phyloP scores from a whole-genome alignment of 164 flowering plant species.

The Kingdonia uniflora region DNA sequence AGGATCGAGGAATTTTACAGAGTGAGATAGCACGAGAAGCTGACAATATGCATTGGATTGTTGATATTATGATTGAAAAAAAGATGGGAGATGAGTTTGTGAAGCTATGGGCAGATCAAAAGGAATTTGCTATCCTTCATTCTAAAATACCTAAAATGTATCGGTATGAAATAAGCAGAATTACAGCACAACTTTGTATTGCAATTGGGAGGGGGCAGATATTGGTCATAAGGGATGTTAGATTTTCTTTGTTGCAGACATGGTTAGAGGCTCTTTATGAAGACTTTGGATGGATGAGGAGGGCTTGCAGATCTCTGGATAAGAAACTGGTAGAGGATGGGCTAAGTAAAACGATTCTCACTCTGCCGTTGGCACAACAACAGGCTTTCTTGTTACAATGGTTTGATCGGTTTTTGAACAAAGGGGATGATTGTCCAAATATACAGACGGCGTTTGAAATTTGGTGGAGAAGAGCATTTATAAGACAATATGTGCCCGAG shows the following conservation, averaged over 20 bases:
- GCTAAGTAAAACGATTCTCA: constrained; percentile 70
- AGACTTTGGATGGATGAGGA: constrained; percentile 86
- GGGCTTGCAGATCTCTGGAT: constrained; percentile 53
- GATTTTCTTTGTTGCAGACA: constrained; percentile 51
- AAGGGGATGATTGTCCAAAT: constrained; percentile 89
- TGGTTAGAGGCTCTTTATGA: constrained; percentile 89
- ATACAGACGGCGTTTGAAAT: constrained; percentile 80
- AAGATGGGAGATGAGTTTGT: constrained; percentile 80
- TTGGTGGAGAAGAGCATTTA: constrained; percentile 95
- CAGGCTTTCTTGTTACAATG: constrained; percentile 57
- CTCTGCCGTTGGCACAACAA: constrained; percentile 71
- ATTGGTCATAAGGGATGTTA: constrained; percentile 52
- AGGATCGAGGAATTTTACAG: constrained; percentile 56
- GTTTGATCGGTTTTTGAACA: constrained; percentile 68
- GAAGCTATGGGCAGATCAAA: constrained; percentile 82
- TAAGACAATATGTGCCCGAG: constrained; percentile 35
- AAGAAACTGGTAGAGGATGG: constrained; percentile 83
- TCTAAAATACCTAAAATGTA: constrained; percentile 71
- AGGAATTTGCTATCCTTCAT: constrained; percentile 74
- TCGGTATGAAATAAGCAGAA: constrained; percentile 67
- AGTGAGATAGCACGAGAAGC: constrained; percentile 78
- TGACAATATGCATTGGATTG: constrained; percentile 81
- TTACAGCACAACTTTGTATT: constrained; percentile 78
- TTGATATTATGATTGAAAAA: constrained; percentile 56
- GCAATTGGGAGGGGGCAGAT: constrained; percentile 74